phyloP scores from a whole-genome alignment of 495 filamentous ascomycete species.

The Cryomyces antarcticus region DNA sequence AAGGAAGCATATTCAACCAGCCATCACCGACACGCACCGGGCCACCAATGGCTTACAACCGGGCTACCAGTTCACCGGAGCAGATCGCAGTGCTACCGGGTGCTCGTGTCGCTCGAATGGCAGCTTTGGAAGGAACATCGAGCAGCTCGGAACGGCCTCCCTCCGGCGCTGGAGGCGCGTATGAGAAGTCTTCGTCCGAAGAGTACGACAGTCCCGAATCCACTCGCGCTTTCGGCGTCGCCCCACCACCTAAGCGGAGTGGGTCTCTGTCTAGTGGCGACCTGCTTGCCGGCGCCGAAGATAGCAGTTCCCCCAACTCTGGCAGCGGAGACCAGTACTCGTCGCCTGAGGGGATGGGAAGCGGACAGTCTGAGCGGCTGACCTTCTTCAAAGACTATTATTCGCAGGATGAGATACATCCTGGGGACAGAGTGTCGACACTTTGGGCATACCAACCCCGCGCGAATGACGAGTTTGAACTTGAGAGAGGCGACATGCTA shows the following conservation, averaged over 20 bases:
- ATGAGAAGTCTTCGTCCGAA: slow-evolving; percentile 63
- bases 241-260: slow-evolving; percentile 49
- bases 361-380: slow-evolving; percentile 85
- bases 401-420: slow-evolving; percentile 85
- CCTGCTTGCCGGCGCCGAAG: slow-evolving; percentile 23
- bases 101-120: slow-evolving; percentile 87
- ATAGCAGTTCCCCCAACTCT: slow-evolving; percentile 53
- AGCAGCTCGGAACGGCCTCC: slow-evolving; percentile 10
- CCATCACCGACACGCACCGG: slow-evolving; percentile 48
- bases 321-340: slow-evolving; percentile 49
- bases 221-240: slow-evolving; percentile 31
- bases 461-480: slow-evolving; percentile 77
- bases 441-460: slow-evolving; percentile 95
- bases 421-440: slow-evolving; percentile 71
- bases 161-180: slow-evolving; percentile 22
- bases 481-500: slow-evolving; percentile 95
- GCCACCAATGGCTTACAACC: slow-evolving; percentile 15
- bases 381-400: slow-evolving; percentile 98
- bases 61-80: slow-evolving; percentile 11
- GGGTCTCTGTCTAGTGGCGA: slow-evolving; percentile 76
- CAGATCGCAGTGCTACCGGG: slow-evolving; percentile 51
- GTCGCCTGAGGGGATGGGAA: slow-evolving; percentile 51
- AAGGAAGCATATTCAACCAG: slow-evolving; percentile 57
- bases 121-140: slow-evolving; percentile 49
- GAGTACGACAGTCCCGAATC: slow-evolving; percentile 65